Evolutionary conservation across 1,284 basidiomycete species (phyloP), one percentile per base, ranked within the genome.

Genomic region (Paramarasmius palmivorus): DNA sequence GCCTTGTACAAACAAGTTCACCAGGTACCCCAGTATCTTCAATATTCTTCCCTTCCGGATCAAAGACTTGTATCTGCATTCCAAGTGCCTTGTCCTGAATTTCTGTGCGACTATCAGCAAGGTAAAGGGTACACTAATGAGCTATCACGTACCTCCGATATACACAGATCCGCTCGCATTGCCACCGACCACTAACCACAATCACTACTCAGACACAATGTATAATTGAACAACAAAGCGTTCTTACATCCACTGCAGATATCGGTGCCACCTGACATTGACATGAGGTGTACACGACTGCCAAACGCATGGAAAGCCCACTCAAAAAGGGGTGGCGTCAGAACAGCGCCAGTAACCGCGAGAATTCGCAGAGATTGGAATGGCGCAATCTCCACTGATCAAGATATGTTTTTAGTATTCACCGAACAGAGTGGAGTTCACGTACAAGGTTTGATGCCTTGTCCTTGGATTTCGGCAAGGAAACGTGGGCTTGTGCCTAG

Each of bases 241-340:
- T 7, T 14, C 84, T 67, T 60, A 88, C 86, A 83, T 37, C 75
- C 70, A 54, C 77, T 67, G 68, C 89, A 93, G 5, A 95, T 85
- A 65, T 95, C 93, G 15, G 93, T 95, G 4, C 91, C 91, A 22
- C 90, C 93, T 12, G 55, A 92, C 1, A 86, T 78, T 4, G 85
- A 89, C n/a, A 82, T 76, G 12, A 95, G 68, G 54, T 89, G 77
- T 2, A 92, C 68, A 12, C 53, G 49, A 19, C 73, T 69, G 14
- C 83, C 86, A 55, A 95, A 90, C 22, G 83, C 82, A 12, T 78
- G 65, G 55, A 89, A 86, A 1, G 90, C 74, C 81, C 85, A 96
- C 62, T 87, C 83, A 68, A 92, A 95, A 65, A 93, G 79, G 2
- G 87, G 83, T 0, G 88, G 74, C 0, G 91, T 89, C 14, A 95